phyloP scores from a whole-genome alignment of 495 filamentous ascomycete genomes.

The Barbatosphaeria neglecta region DNA sequence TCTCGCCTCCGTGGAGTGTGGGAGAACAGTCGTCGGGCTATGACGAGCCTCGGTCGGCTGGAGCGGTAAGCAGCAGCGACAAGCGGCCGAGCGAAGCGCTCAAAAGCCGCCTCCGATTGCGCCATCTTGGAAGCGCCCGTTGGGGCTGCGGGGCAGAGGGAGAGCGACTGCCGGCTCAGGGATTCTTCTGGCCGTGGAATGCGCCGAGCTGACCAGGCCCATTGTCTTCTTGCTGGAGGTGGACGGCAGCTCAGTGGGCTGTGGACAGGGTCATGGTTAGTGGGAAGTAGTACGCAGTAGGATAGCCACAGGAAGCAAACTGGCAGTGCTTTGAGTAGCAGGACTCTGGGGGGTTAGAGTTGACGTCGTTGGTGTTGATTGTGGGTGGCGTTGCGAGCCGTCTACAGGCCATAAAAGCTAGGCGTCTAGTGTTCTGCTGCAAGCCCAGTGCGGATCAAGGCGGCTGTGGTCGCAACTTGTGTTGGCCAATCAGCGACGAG shows the following conservation, averaged over 20 bases:
- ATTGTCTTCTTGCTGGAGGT: not conserved
- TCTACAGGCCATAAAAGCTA: too few relatives aligned
- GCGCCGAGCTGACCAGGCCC: not conserved
- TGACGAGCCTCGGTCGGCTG: not conserved
- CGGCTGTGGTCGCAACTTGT: too few relatives aligned
- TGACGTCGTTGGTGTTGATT: too few relatives aligned
- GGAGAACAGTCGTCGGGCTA: conserved; percentile 31
- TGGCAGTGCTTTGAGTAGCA: too few relatives aligned
- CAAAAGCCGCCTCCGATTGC: not conserved
- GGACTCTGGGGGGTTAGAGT: too few relatives aligned
- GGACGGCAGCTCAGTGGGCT: not conserved
- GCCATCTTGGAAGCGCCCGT: not conserved
- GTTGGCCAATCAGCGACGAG: not conserved
- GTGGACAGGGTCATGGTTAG: too few relatives aligned
- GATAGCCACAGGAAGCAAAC: too few relatives aligned
- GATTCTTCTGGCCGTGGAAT: not conserved
- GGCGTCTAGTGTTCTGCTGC: too few relatives aligned
- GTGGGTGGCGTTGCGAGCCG: too few relatives aligned
- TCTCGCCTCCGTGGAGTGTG: conserved; percentile 23
- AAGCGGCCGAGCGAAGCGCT: conserved; percentile 1
- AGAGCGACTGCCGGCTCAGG: too few relatives aligned
- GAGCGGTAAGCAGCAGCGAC: not conserved
- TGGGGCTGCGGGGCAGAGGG: not conserved
- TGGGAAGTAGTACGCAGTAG: too few relatives aligned
- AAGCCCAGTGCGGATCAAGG: too few relatives aligned